Evolutionary conservation across 2,329 filamentous ascomycete genomes (phyloP), one percentile per base, ranked within the genome.

Genomic region (Penicillium sp.): DNA sequence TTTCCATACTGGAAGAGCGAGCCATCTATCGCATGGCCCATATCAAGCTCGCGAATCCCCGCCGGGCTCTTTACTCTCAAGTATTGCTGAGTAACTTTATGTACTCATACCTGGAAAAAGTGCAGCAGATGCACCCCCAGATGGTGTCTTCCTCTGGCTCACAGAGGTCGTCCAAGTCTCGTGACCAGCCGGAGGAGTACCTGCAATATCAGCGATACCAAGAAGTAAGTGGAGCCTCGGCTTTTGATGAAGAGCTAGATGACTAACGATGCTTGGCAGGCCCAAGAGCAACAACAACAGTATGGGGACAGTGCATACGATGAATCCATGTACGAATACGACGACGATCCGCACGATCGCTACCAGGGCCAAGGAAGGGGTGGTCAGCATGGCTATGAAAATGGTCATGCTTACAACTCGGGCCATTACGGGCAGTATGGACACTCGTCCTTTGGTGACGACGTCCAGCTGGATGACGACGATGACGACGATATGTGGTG

Each of bases 11-110:
- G 58, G 94, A 98, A 78, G 95, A 99, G 80, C 87, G 95, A 62
- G 95, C 95, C 22, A 99, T 99, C 62, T 99, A 99, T 79, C 88
- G 95, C 64, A 97, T 99, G 92, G 95, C 95, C 19, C 95, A 99
- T 76, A 96, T 98, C 80, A 99, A 99, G 79, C 87, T 99, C 64
- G 95, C 95, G n/a, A 98, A 99, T 74, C 95, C 95, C 40, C 89
- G 94, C 49, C 89, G 95, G 59, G 91, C 94, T 44, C 81, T 99
- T 56, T 90, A 96, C 74, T 97, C 94, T 63, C 95, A 99, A 78
- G 95, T 99, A 24, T 83, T 99, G 62, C 86, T 99, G 68, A 97
- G 93, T 79, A 99, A 99, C 77, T 99, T 99, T 79, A 99, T 99
- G 95, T 99, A 99, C 81, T 95, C 93, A 60, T 99, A 99, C 76